phyloP scores from a whole-genome alignment of 306 rosid genomes.

The Acacia acuminata region DNA sequence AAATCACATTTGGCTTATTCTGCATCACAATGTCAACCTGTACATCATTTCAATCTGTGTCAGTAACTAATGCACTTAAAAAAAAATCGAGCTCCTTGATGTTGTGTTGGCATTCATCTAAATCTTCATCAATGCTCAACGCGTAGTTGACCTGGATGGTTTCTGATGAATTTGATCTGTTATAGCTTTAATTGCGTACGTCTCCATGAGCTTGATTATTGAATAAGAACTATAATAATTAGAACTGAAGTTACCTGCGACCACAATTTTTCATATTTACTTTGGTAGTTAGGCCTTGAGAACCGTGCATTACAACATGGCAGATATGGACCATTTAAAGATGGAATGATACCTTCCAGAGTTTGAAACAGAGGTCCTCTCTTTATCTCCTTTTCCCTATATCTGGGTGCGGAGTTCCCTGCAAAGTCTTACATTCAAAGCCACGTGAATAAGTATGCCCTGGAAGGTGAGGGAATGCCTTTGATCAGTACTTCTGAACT shows the following conservation, averaged over 20 bases:
- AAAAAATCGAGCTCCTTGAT: not conserved
- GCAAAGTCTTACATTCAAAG: not conserved
- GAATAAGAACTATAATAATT: not conserved
- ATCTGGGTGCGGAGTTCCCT: not conserved
- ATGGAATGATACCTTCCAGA: not conserved
- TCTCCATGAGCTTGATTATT: not conserved
- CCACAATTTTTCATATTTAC: not conserved
- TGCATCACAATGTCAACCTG: not conserved
- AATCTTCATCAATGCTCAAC: not conserved
- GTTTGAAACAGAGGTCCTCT: not conserved
- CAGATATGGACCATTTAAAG: not conserved
- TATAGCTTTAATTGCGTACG: not conserved
- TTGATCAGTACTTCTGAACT: not conserved
- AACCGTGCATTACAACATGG: not conserved
- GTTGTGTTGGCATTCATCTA: not conserved
- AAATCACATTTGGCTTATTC: not conserved
- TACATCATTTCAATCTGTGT: not conserved
- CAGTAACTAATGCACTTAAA: not conserved
- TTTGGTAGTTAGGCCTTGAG: not conserved
- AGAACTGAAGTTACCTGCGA: not conserved
- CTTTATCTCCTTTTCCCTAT: not conserved
- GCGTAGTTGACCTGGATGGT: slow-evolving; percentile 9
- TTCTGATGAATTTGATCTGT: slow-evolving; percentile 9
- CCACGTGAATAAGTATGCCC: not conserved
- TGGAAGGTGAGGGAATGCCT: not conserved